Conservation (phyloP, 768 basidiomycete genomes). For the Baorangia bicolor region DNA sequence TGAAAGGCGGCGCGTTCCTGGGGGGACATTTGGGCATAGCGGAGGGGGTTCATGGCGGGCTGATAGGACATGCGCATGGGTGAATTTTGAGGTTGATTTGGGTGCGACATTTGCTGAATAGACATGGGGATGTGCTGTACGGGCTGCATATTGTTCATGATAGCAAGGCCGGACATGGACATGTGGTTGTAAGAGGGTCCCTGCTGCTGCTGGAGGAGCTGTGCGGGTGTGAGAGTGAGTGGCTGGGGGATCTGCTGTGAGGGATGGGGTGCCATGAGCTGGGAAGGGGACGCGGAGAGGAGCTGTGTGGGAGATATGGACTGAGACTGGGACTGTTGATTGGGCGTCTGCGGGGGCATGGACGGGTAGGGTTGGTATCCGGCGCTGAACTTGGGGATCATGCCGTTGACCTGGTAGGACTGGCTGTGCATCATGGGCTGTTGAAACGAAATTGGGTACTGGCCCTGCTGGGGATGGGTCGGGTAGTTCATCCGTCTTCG, state of each 20-base stretch:
- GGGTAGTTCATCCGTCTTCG: constrained; percentile 27
- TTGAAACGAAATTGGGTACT: constrained; percentile 28
- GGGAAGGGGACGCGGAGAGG: constrained; percentile 2
- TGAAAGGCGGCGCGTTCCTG: constrained; percentile 31
- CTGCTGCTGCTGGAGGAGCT: constrained; percentile 38
- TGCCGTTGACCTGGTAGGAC: constrained; percentile 17
- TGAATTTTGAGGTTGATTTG: constrained; percentile 24
- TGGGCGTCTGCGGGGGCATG: constrained; percentile 7
- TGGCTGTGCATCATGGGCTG: constrained; percentile 16
- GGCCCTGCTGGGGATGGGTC: constrained; percentile 21
- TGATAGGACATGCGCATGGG: constrained; percentile 21
- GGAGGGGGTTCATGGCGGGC: constrained; percentile 19
- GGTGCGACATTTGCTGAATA: constrained; percentile 24
- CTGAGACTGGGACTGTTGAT: constrained; percentile 11
- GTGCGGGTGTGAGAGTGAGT: constrained; percentile 37
- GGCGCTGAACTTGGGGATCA: constrained; percentile 14
- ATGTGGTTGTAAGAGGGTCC: constrained; percentile 12
- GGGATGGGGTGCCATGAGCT: constrained; percentile 23
- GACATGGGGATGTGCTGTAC: constrained; percentile 4
- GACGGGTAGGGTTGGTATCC: constrained; percentile 12
- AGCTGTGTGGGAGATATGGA: constrained; percentile 23
- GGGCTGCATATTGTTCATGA: constrained; percentile 13
- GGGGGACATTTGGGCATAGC: constrained; percentile 29
- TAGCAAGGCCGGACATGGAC: constrained; percentile 2
- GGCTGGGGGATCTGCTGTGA: constrained; percentile 13